Base-by-base conservation (phyloP, 352 stramenopile species). In the Pythium apleroticum region DNA sequence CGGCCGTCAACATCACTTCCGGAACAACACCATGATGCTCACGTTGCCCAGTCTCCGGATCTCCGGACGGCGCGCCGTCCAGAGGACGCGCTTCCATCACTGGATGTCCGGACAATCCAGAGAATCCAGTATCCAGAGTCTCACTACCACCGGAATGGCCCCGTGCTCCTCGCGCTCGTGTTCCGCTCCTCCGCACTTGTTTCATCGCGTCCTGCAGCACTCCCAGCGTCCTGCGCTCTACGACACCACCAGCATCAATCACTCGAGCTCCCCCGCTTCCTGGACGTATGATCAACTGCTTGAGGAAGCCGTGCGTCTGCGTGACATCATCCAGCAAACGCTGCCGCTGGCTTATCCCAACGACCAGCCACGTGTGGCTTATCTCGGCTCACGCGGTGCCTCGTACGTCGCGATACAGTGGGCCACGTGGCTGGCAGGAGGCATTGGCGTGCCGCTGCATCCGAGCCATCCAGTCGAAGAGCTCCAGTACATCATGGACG, bases 351-450 rank as follows among this genome's bases (percentile, higher is more conserved):
- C 6, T 7, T 3, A 25, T 12, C 27, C 31, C 1, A 22, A 24
- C 0, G 6, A 27, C 1, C 17, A 33, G 28, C 69, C 11, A 45
- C 76, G 76, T 24, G 58, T 89, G 7, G 76, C 76, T 14, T 64
- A 77, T 37, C 71, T 89, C 17, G 76, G 77, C 46, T 68, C 61
- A 37, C 77, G 77, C 37, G 77, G 69, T 0, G 68, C 77, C 37
- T 77, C 77, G 50, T 93, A 90, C 59, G 57, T 93, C 15, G 63
- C 76, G 11, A 84, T 88, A 25, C 79, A 91, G 55, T 96, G 82
- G 83, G 84, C 76, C 3, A 87, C 89, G 61, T 96, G 86, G 86
- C 72, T 89, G 12, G 75, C 80, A 0, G 86, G 82, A 11, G 79
- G 66, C 33, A 73, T 91, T 41, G 84, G 78, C 0, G 84, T 95